Conservation (phyloP, 2,329 filamentous ascomycete genomes). For the Beauveria sp. region DNA sequence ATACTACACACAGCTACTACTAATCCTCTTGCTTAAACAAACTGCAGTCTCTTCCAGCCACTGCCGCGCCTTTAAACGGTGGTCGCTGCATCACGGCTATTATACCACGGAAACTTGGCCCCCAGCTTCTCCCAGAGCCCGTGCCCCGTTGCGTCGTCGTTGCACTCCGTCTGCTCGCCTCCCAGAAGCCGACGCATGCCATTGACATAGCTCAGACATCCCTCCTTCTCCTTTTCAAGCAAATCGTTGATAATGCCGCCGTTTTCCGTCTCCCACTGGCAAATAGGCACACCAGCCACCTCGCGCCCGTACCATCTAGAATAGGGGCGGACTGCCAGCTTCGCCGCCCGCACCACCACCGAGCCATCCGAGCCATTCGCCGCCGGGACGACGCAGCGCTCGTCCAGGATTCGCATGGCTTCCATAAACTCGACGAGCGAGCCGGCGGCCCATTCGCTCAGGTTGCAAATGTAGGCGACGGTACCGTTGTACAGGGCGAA, state of each 20-base stretch:
- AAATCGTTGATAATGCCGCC: constrained; percentile 2
- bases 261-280: constrained; percentile 10
- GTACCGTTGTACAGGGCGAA: constrained; percentile 9
- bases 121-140: neutral
- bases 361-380: neutral
- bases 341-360: neutral
- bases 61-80: neutral
- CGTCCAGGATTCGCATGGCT: constrained; percentile 9
- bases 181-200: neutral
- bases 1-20: no score
- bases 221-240: neutral
- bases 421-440: constrained; percentile 13
- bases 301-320: constrained; percentile 6
- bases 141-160: neutral
- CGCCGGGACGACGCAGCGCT: neutral
- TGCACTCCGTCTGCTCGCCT: neutral
- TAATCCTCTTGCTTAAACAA: no score
- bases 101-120: neutral
- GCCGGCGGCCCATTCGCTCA: constrained; percentile 4
- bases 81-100: neutral
- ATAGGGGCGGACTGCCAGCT: neutral
- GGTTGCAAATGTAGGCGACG: constrained; percentile 12
- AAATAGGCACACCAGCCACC: constrained; percentile 7
- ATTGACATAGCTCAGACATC: neutral
- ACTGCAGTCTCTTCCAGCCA: neutral